Evolutionary conservation across 805 yeast genomes (phyloP), one percentile per base, ranked within the genome.

Genomic region (Candida endomychidarum): DNA sequence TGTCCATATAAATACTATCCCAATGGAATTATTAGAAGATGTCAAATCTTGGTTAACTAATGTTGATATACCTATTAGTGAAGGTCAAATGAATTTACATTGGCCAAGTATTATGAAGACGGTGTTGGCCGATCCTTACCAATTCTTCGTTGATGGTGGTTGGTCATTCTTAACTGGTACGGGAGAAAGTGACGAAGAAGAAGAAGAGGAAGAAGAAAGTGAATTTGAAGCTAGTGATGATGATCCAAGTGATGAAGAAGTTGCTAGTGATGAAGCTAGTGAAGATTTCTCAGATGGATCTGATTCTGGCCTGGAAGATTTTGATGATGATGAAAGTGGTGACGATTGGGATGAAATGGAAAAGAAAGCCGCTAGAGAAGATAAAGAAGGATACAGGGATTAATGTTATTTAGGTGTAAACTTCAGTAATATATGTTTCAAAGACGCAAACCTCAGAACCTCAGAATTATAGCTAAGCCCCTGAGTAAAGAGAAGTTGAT

Each of bases 61-160:
- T 60, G 96, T 93, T 57, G 99, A 93, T 61, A 85, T 93, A 48
- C 96, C 99, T 26, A 82, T 76, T 68, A 85, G 90, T 57, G 96
- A 89, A 55, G 96, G 97, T 39, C 90, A 95, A 32, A 84, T 93
- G 67, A 91, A 91, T 68, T 80, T 93, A 77, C 89, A 88, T 67
- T 93, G 99, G 99, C 72, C 81, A 10, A 83, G 89, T 17, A 90
- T 93, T 58, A 91, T 93, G 96, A 91, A 89, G 66, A 88, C 97
- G 0, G 80, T 91, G 47, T 80, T 77, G 49, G 81, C 89, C 3
- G 96, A 93, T 61, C 98, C 99, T 10, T 88, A 88, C 59, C 91
- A 88, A 57, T 93, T 93, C 68, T 93, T 90, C 64, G 64, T 62
- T 12, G 95, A 87, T 54, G 99, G 98, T 41, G 99, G 99, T 39